These are phyloP conservation scores for bread wheat (Triticum aestivum) DNA, from an alignment of 176 grass and related monocot species.

Conservation along the genomic window IWGSC_CS_RefSeq_v2.1 NC_057801.1:681369552-681370051, in stretches of 20 bases:
- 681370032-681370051: constrained; percentile 32
- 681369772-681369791: constrained; percentile 38
- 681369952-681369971: constrained; percentile 25
- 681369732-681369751: constrained; percentile 40
- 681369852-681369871: constrained; percentile 25
- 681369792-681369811: constrained; percentile 25
- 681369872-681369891: constrained; percentile 28
- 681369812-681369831: constrained; percentile 31
- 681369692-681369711: constrained; percentile 35
- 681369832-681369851: constrained; percentile 34
- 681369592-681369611: constrained; percentile 52
- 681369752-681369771: constrained; percentile 32
- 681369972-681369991: constrained; percentile 19
- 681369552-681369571: constrained; percentile 12
- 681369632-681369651: constrained; percentile 23
- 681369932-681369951: constrained; percentile 22
- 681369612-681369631: constrained; percentile 45
- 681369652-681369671: constrained; percentile 22
- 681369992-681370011: constrained; percentile 33
- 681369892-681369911: constrained; percentile 22
- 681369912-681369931: constrained; percentile 31
- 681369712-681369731: neutral
- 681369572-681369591: constrained; percentile 6
- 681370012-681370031: constrained; percentile 22
- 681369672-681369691: constrained; percentile 39